Conservation (phyloP, 2,329 filamentous ascomycete genomes). For the Aspergillus chevalieri region DNA sequence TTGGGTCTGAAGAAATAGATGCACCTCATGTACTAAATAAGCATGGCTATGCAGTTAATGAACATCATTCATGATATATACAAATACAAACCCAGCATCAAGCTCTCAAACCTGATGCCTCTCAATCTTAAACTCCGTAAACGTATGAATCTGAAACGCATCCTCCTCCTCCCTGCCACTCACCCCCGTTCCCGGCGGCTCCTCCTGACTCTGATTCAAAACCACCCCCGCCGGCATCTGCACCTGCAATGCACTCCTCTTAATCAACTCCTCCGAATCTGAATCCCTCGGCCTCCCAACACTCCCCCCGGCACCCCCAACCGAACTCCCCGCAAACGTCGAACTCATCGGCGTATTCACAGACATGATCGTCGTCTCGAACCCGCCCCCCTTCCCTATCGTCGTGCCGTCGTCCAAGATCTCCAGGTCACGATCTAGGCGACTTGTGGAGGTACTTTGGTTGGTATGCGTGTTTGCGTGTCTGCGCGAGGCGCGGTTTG, state of each 20-base stretch:
- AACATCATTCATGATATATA: too few relatives aligned
- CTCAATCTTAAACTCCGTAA: slow-evolving; percentile 13
- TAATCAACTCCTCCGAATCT: not conserved
- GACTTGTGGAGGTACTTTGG: not conserved
- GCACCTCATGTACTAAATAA: not conserved
- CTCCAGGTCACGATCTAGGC: not conserved
- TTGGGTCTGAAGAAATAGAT: slow-evolving; percentile 66
- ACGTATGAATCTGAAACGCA: slow-evolving; percentile 6
- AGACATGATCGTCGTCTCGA: slow-evolving; percentile 4
- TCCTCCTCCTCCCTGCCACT: not conserved
- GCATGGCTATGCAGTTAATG: not conserved
- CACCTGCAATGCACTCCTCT: slow-evolving; percentile 1
- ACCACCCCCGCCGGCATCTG: slow-evolving; percentile 2
- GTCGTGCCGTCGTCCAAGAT: not conserved
- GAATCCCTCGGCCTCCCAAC: not conserved
- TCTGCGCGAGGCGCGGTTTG: not conserved
- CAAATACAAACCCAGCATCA: not conserved
- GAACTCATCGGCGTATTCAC: not conserved
- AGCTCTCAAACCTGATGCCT: slow-evolving; percentile 1
- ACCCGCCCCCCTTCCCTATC: not conserved
- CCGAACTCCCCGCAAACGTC: not conserved
- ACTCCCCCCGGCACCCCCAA: not conserved
- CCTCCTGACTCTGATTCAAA: not conserved
- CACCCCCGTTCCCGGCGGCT: not conserved
- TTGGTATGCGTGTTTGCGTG: not conserved